Evolutionary conservation across 2,329 filamentous ascomycete species (phyloP).

Genomic region (Colletotrichum sp.): DNA sequence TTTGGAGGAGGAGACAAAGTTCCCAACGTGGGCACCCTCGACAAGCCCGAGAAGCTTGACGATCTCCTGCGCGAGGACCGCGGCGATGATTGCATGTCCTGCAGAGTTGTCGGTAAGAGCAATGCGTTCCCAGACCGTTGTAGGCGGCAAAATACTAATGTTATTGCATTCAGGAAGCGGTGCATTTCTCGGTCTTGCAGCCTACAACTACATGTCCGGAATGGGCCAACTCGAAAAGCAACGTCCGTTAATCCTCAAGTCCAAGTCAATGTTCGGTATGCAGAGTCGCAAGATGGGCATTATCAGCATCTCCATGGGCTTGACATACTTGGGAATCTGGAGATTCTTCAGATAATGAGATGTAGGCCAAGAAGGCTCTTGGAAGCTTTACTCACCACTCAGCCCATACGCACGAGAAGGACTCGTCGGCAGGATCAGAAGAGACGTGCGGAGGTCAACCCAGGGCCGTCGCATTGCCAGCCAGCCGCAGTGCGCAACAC

Average conservation of each 20-base stretch:
- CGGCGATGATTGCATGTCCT: slow-evolving; percentile 72
- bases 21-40: slow-evolving; percentile 56
- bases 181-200: slow-evolving; percentile 76
- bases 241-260: slow-evolving; percentile 68
- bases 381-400: neutral
- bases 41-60: slow-evolving; percentile 67
- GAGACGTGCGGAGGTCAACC: neutral
- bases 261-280: slow-evolving; percentile 75
- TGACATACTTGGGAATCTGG: slow-evolving; percentile 75
- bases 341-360: slow-evolving; percentile 62
- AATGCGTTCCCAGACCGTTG: neutral
- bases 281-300: slow-evolving; percentile 72
- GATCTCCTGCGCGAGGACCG: slow-evolving; percentile 61
- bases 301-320: slow-evolving; percentile 67
- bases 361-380: neutral
- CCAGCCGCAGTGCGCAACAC: neutral
- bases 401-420: neutral
- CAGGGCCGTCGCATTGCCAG: neutral
- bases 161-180: slow-evolving; percentile 62
- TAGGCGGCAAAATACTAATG: neutral
- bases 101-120: slow-evolving; percentile 71
- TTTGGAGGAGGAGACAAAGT: slow-evolving; percentile 46
- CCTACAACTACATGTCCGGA: slow-evolving; percentile 79
- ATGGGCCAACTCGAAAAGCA: slow-evolving; percentile 73
- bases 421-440: neutral